Conservation (phyloP, 1,284 basidiomycete species). For the Trichosporon faecale region DNA sequence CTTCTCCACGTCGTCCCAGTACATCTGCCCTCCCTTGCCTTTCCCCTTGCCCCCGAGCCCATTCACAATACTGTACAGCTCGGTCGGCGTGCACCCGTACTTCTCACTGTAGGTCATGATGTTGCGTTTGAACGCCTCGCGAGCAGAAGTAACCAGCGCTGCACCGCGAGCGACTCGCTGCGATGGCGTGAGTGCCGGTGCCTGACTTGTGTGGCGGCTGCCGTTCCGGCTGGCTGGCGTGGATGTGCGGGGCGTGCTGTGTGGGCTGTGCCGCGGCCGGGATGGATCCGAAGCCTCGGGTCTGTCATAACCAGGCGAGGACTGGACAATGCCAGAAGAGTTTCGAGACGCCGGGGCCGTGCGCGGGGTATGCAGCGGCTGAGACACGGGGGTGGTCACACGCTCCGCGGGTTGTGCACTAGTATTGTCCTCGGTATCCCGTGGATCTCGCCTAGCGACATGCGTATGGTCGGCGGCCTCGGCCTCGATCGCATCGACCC, state of each 20-base stretch:
- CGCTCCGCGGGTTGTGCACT: not conserved
- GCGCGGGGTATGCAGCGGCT: not conserved
- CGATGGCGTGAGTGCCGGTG: not conserved
- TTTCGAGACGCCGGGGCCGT: not conserved
- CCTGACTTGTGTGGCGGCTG: too few relatives aligned
- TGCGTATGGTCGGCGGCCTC: not conserved
- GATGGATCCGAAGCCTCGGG: not conserved
- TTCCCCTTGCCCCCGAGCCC: not conserved
- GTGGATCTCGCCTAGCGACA: not conserved
- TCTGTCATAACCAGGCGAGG: not conserved
- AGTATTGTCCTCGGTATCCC: not conserved
- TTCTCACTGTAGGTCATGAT: not conserved
- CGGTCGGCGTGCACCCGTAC: conserved; percentile 7
- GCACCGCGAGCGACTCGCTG: not conserved
- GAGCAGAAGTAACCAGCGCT: not conserved
- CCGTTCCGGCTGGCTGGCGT: not conserved
- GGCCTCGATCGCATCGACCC: not conserved
- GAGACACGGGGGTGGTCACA: not conserved
- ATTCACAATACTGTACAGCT: not conserved
- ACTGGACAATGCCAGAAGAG: not conserved
- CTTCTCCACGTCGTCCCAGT: conserved; percentile 5
- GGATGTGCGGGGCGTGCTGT: not conserved
- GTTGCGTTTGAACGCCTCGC: not conserved
- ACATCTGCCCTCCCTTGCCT: not conserved
- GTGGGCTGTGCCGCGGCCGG: not conserved